Conservation (phyloP, 1,139 yeast genomes). For the Hyphopichia pseudoburtonii region DNA sequence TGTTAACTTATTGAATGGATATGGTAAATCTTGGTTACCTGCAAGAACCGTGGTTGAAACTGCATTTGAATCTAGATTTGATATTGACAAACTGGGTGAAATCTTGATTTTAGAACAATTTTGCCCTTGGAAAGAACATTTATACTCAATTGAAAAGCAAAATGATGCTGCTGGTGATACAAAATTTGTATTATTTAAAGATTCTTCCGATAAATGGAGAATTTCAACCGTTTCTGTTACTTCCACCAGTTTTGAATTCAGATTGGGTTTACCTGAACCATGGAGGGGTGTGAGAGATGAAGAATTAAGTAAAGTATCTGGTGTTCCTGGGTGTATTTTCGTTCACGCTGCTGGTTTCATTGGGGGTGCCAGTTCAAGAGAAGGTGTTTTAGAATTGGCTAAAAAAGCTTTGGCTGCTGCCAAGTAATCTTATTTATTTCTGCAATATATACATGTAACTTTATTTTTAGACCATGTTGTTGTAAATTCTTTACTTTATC, state of each 20-base stretch:
- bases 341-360: conserved; percentile 97
- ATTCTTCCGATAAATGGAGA: conserved; percentile 76
- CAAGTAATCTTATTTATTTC: too few relatives aligned
- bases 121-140: conserved; percentile 95
- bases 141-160: conserved; percentile 72
- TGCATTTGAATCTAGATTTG: conserved; percentile 60
- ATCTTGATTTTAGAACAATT: conserved; percentile 69
- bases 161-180: conserved; percentile 53
- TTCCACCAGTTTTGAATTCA: conserved; percentile 74
- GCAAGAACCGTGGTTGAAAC: conserved; percentile 74
- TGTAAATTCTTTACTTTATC: too few relatives aligned
- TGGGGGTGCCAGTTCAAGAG: conserved; percentile 86
- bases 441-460: too few relatives aligned
- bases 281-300: conserved; percentile 96
- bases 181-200: conserved; percentile 78
- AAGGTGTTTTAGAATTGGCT: conserved; percentile 80
- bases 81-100: conserved; percentile 63
- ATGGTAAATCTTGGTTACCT: conserved; percentile 89
- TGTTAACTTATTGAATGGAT: conserved; percentile 61
- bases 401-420: conserved; percentile 27
- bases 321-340: conserved; percentile 83
- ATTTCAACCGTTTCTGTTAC: conserved; percentile 84
- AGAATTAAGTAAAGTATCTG: conserved; percentile 66
- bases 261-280: conserved; percentile 82
- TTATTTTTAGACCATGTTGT: too few relatives aligned